Conservation (phyloP, 805 yeast species). For the Trichomonascus vanleenenianus region DNA sequence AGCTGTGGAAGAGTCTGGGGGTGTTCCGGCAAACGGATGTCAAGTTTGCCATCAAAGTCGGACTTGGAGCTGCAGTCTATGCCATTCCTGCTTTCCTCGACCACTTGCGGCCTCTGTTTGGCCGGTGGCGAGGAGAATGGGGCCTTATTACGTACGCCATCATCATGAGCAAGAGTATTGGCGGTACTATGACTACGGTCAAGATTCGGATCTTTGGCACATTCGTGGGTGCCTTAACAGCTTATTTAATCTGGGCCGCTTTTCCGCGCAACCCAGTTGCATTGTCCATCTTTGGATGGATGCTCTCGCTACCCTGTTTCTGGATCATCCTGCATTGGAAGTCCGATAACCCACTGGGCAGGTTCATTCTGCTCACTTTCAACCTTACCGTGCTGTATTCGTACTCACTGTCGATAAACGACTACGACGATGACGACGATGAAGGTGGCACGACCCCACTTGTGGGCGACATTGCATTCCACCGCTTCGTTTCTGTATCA, state of each 20-base stretch:
- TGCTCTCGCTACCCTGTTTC: slow-evolving; percentile 35
- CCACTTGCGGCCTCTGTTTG: slow-evolving; percentile 44
- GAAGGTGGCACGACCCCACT: slow-evolving; percentile 69
- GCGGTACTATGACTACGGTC: slow-evolving; percentile 74
- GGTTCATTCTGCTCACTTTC: slow-evolving; percentile 64
- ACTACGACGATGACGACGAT: slow-evolving; percentile 42
- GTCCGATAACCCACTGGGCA: slow-evolving; percentile 36
- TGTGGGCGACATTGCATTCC: slow-evolving; percentile 67
- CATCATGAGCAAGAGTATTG: slow-evolving; percentile 77
- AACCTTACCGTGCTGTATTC: slow-evolving; percentile 73
- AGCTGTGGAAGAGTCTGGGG: slow-evolving; percentile 35
- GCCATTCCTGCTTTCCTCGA: slow-evolving; percentile 63
- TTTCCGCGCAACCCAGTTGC: slow-evolving; percentile 48
- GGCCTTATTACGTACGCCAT: slow-evolving; percentile 72
- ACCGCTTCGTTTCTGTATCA: slow-evolving; percentile 64
- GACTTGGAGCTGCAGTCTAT: slow-evolving; percentile 61
- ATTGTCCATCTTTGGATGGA: slow-evolving; percentile 42
- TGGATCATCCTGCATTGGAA: slow-evolving; percentile 62
- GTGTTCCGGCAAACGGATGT: slow-evolving; percentile 56
- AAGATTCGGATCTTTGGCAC: slow-evolving; percentile 53
- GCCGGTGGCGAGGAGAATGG: slow-evolving; percentile 77
- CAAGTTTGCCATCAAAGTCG: slow-evolving; percentile 73
- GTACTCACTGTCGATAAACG: slow-evolving; percentile 55
- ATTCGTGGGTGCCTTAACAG: slow-evolving; percentile 57
- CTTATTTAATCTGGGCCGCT: slow-evolving; percentile 50